These are phyloP conservation scores for Penicillium sp. DNA, from an alignment of 2,329 filamentous ascomycete genomes.

Conservation along the genomic window DNA sequence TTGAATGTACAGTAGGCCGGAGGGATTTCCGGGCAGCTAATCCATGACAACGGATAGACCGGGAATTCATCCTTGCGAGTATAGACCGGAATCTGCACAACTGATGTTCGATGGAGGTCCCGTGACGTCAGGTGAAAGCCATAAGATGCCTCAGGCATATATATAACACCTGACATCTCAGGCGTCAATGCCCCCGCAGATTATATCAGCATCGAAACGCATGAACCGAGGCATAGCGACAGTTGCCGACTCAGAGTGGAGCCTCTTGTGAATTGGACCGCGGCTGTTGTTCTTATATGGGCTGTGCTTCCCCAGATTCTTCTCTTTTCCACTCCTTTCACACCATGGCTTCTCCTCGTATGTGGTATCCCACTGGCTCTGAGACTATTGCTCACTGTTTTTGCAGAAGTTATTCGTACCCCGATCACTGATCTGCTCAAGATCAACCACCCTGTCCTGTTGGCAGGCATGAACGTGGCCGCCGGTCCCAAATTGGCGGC, in stretches of 20 bases:
- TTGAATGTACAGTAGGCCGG: not conserved
- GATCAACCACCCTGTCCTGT: constrained; percentile 93
- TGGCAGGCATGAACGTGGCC: constrained; percentile 98
- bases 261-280: constrained; percentile 9
- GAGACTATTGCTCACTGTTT: not conserved
- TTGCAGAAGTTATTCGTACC: constrained; percentile 77
- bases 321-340: constrained; percentile 8
- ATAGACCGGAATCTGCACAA: too few relatives aligned
- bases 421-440: constrained; percentile 91
- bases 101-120: not conserved
- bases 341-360: constrained; percentile 74
- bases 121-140: constrained; percentile 1
- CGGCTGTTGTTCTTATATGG: constrained; percentile 17
- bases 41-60: not conserved
- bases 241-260: not conserved
- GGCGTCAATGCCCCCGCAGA: too few relatives aligned
- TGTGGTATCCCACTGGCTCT: constrained; percentile 33
- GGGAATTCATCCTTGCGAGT: constrained; percentile 4
- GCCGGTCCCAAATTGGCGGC: constrained; percentile 94
- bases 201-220: too few relatives aligned
- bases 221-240: constrained; percentile 15
- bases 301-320: constrained; percentile 19
- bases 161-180: too few relatives aligned
- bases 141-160: too few relatives aligned
- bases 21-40: too few relatives aligned